A percentile compares a stretch with the other conserved stretches of the same genome.
phyloP scores from a whole-genome alignment of 2,329 filamentous ascomycete species.

The Calonectria henricotiae region DNA sequence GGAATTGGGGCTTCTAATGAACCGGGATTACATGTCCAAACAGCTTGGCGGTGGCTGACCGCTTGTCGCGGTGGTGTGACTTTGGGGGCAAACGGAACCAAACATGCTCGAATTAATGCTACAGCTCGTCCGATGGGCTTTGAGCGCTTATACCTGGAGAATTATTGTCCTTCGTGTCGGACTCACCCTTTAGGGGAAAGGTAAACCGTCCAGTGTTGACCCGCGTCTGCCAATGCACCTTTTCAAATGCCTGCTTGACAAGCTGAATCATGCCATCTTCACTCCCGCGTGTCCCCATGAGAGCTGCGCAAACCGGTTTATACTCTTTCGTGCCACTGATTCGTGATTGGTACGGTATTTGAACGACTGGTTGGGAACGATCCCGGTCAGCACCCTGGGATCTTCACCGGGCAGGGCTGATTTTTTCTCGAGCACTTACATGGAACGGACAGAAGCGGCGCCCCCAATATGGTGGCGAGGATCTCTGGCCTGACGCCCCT shows the following conservation, averaged over 20 bases:
- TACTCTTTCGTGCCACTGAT: constrained; percentile 54
- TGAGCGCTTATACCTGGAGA: constrained; percentile 28
- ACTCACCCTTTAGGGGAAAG: constrained; percentile 50
- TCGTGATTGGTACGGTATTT: constrained; percentile 54
- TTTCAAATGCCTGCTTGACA: constrained; percentile 52
- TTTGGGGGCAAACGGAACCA: constrained; percentile 39
- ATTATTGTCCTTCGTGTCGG: constrained; percentile 12
- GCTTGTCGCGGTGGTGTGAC: constrained; percentile 45
- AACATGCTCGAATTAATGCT: constrained; percentile 17
- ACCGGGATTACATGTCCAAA: constrained; percentile 22
- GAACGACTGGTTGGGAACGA: constrained; percentile 48
- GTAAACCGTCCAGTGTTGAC: constrained; percentile 53
- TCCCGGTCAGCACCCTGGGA: constrained; percentile 34
- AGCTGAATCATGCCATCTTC: constrained; percentile 52
- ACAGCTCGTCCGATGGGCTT: constrained; percentile 41
- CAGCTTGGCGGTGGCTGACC: constrained; percentile 35
- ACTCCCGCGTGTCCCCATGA: constrained; percentile 53
- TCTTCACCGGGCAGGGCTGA: neutral
- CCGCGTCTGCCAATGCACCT: constrained; percentile 50
- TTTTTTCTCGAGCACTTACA: constrained; percentile 52
- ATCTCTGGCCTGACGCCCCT: constrained; percentile 51
- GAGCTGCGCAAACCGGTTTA: constrained; percentile 53
- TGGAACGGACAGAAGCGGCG: constrained; percentile 56
- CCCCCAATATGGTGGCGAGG: constrained; percentile 53
- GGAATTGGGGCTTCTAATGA: constrained; percentile 4